Evolutionary conservation across 768 basidiomycete species (phyloP).

Genomic region (Rubroboletus satanas): DNA sequence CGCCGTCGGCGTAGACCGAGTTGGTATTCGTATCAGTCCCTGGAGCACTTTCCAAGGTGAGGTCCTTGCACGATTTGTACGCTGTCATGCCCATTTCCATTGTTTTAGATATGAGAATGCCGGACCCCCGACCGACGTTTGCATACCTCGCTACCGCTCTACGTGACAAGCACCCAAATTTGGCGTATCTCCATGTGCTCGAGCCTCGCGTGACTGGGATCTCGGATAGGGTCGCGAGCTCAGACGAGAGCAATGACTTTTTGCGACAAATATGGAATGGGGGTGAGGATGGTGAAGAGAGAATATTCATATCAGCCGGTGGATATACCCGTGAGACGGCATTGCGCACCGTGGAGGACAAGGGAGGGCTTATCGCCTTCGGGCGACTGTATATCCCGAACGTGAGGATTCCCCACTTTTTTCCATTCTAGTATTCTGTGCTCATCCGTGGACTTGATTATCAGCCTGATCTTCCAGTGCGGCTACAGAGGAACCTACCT

Average conservation of each 20-base stretch:
- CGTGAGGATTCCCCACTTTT: slow-evolving; percentile 23
- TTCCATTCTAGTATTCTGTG: background rate
- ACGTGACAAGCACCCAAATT: slow-evolving; percentile 23
- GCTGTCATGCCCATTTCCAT: background rate
- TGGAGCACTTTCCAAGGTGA: slow-evolving; percentile 44
- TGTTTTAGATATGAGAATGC: slow-evolving; percentile 46
- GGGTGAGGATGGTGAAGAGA: slow-evolving; percentile 23
- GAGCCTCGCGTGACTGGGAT: slow-evolving; percentile 36
- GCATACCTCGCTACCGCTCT: slow-evolving; percentile 44
- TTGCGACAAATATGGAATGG: slow-evolving; percentile 42
- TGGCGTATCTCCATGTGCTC: slow-evolving; percentile 52
- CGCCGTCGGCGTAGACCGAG: slow-evolving; percentile 51
- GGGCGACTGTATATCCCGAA: slow-evolving; percentile 39
- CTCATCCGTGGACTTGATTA: background rate
- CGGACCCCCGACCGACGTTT: slow-evolving; percentile 54
- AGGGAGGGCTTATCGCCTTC: slow-evolving; percentile 26
- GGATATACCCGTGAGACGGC: slow-evolving; percentile 43
- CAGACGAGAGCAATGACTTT: slow-evolving; percentile 39
- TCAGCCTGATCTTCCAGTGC: slow-evolving; percentile 33
- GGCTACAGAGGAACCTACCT: slow-evolving; percentile 21
- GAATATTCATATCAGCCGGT: slow-evolving; percentile 41
- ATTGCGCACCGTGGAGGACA: slow-evolving; percentile 32
- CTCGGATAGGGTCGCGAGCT: background rate
- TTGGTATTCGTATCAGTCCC: slow-evolving; percentile 55
- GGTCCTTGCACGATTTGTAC: background rate